Evolutionary conservation across 148 eudicot species (phyloP).

Genomic region (Rhododendron ferrugineum): DNA sequence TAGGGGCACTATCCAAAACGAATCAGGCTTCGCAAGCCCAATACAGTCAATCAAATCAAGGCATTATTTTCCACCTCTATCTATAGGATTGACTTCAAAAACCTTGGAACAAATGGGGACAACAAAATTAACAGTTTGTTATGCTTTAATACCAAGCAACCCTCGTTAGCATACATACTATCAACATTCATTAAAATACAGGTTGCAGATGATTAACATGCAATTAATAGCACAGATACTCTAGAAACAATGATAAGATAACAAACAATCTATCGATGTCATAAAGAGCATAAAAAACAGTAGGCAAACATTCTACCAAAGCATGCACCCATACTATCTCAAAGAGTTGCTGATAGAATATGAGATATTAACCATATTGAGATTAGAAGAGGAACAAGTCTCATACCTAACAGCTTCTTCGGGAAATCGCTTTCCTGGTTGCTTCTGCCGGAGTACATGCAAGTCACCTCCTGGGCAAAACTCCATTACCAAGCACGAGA

Average conservation of each 20-base stretch:
- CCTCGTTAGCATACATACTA: background rate
- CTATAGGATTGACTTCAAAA: background rate
- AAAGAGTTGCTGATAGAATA: background rate
- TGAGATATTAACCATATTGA: background rate
- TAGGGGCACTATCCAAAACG: no score
- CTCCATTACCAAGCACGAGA: slow-evolving; percentile 93
- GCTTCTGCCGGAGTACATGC: slow-evolving; percentile 87
- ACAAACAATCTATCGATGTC: background rate
- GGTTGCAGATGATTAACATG: background rate
- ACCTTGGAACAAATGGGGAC: background rate
- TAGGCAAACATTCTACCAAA: background rate
- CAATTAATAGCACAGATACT: background rate
- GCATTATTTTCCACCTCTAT: background rate
- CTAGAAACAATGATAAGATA: background rate
- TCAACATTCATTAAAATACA: background rate
- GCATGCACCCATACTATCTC: background rate
- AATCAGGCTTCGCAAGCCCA: no score
- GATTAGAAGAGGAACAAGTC: slow-evolving; percentile 4
- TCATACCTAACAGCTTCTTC: slow-evolving; percentile 95
- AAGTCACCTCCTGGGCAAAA: slow-evolving; percentile 95
- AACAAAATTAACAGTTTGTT: background rate
- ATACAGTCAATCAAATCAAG: background rate
- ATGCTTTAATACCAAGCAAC: background rate
- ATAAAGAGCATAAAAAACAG: background rate
- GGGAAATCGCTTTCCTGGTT: slow-evolving; percentile 72